Conservation (phyloP, 2,329 filamentous ascomycete species). For the Blastomyces percursus region DNA sequence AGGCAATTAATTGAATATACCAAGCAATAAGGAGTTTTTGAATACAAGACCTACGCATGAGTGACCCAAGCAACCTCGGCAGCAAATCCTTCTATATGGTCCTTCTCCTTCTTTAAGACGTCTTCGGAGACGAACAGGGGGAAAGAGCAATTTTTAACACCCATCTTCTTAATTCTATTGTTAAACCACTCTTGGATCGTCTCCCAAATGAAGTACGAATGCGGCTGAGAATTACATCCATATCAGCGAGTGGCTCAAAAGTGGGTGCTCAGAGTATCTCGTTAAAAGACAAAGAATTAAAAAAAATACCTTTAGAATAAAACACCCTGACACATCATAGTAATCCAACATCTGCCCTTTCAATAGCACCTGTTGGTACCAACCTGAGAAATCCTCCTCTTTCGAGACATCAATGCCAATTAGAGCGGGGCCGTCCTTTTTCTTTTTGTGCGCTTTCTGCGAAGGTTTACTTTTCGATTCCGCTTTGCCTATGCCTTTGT, state of each 20-base stretch:
- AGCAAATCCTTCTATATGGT: constrained; percentile 97
- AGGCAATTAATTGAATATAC: constrained; percentile 4
- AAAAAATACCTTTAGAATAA: constrained; percentile 62
- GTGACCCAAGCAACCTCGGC: constrained; percentile 50
- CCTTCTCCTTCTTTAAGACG: constrained; percentile 77
- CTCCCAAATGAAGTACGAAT: constrained; percentile 58
- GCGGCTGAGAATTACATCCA: constrained; percentile 35
- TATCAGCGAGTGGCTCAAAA: constrained; percentile 8
- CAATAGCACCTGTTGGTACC: constrained; percentile 96
- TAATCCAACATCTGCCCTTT: constrained; percentile 98
- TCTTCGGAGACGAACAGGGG: constrained; percentile 91
- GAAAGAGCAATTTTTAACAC: constrained; percentile 92
- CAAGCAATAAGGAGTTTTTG: too few relatives aligned
- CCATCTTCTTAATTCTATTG: constrained; percentile 70
- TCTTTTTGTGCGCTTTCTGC: constrained; percentile 39
- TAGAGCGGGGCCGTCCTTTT: constrained; percentile 51
- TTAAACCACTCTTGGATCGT: constrained; percentile 50
- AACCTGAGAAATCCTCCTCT: constrained; percentile 75
- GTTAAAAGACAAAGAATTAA: neutral
- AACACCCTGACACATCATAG: constrained; percentile 96
- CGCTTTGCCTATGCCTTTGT: constrained; percentile 33
- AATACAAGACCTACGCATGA: constrained; percentile 31
- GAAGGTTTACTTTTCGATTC: constrained; percentile 39
- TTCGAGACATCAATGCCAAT: constrained; percentile 85
- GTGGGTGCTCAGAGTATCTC: neutral